These are phyloP conservation scores for Scenedesmus sp. DNA, from an alignment of 163 green algal species.

Conservation along the genomic window DNA sequence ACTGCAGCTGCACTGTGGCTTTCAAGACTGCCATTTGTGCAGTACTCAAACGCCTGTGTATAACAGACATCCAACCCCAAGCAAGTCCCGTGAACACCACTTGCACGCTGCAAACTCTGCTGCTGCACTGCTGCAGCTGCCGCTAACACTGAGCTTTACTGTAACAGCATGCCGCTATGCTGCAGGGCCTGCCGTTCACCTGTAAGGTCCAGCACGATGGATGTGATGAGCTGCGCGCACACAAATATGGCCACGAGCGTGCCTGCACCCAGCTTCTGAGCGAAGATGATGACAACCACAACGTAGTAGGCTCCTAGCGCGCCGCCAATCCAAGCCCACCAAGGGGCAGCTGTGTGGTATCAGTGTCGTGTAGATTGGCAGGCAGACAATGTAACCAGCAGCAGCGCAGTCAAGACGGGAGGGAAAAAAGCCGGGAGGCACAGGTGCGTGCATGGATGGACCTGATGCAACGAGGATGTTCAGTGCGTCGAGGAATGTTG, in stretches of 20 bases:
- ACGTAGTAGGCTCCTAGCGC: slow-evolving; percentile 57
- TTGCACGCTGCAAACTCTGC: not conserved
- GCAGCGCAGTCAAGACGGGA: not conserved
- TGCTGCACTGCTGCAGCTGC: not conserved
- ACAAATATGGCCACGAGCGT: slow-evolving; percentile 44
- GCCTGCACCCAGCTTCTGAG: slow-evolving; percentile 33
- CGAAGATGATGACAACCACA: slow-evolving; percentile 57
- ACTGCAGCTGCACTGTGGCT: not conserved
- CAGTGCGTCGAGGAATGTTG: too few species aligned
- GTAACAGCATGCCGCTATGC: not conserved
- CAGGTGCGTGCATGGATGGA: too few species aligned
- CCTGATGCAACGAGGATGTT: too few species aligned
- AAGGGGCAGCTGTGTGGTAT: slow-evolving; percentile 44
- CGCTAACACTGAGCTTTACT: not conserved
- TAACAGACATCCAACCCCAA: too few species aligned
- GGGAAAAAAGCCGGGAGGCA: too few species aligned
- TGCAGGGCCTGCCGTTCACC: not conserved
- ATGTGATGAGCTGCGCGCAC: slow-evolving; percentile 32
- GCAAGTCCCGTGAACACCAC: not conserved
- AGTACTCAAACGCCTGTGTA: too few species aligned
- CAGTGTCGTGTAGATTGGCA: not conserved
- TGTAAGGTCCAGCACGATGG: slow-evolving; percentile 42
- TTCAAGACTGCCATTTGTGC: not conserved
- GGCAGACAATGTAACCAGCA: not conserved
- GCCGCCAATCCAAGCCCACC: slow-evolving; percentile 61